Evolutionary conservation across 352 stramenopile genomes (phyloP).

Genomic region (Phytophthora idaei): DNA sequence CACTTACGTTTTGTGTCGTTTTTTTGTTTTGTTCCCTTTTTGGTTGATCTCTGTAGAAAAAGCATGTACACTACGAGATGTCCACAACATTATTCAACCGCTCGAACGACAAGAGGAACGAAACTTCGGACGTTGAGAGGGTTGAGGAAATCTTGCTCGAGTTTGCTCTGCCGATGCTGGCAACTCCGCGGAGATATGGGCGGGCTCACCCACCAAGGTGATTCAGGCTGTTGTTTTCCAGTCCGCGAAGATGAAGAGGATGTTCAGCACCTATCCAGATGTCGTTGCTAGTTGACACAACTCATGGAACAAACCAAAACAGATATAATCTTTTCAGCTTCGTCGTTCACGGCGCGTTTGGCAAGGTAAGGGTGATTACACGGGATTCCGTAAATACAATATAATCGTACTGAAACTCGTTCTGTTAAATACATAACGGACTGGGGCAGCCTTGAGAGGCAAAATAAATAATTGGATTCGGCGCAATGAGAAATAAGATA

Average conservation of each 20-base stretch:
- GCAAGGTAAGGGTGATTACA: not conserved
- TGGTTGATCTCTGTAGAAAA: not conserved
- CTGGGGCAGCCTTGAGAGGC: too few relatives aligned
- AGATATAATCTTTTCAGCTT: not conserved
- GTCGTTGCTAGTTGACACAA: not conserved
- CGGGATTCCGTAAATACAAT: too few relatives aligned
- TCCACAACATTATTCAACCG: not conserved
- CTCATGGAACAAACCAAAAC: not conserved
- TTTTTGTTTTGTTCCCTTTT: not conserved
- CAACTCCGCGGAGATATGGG: not conserved
- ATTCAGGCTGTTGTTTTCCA: not conserved
- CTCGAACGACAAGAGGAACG: not conserved
- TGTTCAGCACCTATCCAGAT: not conserved
- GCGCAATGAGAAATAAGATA: too few relatives aligned
- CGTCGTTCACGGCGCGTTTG: not conserved
- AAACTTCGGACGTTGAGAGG: not conserved
- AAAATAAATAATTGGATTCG: too few relatives aligned
- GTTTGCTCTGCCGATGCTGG: not conserved
- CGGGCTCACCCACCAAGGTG: not conserved
- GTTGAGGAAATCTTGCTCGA: not conserved
- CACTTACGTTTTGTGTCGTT: not conserved
- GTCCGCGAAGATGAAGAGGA: not conserved
- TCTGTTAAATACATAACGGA: too few relatives aligned
- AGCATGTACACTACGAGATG: not conserved
- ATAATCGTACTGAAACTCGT: too few relatives aligned